phyloP scores from a whole-genome alignment of 2,329 filamentous ascomycete species.

The Talaromyces atroroseus region DNA sequence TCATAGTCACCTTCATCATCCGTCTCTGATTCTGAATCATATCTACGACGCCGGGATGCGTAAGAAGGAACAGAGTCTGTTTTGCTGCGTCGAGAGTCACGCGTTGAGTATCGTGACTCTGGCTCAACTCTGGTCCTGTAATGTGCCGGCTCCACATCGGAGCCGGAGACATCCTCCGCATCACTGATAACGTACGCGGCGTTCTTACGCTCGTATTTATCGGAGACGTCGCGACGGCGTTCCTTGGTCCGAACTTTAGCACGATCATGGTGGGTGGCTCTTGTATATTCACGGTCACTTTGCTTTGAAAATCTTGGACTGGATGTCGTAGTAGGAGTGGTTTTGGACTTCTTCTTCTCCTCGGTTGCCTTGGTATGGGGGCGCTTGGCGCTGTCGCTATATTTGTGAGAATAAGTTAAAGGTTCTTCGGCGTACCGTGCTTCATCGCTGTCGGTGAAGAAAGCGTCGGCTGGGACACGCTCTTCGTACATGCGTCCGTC shows the following conservation, averaged over 20 bases:
- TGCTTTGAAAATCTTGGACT: constrained; percentile 32
- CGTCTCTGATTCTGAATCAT: constrained; percentile 18
- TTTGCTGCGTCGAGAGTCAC: constrained; percentile 18
- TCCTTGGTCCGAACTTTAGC: constrained; percentile 40
- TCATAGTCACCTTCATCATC: constrained; percentile 22
- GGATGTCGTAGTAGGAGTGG: constrained; percentile 22
- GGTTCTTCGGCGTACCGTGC: constrained; percentile 32
- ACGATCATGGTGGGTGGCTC: constrained; percentile 28
- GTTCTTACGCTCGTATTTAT: constrained; percentile 31
- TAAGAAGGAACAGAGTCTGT: constrained; percentile 15
- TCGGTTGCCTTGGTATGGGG: constrained; percentile 27
- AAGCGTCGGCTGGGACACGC: constrained; percentile 32
- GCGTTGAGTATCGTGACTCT: constrained; percentile 19
- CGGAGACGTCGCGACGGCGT: constrained; percentile 35
- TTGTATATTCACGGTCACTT: constrained; percentile 25
- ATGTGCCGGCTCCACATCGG: constrained; percentile 17
- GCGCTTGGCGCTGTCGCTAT: constrained; percentile 32
- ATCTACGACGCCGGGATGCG: constrained; percentile 15
- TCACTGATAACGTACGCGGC: constrained; percentile 21
- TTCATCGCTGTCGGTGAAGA: constrained; percentile 33
- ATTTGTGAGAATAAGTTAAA: constrained; percentile 34
- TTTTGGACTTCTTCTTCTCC: constrained; percentile 35
- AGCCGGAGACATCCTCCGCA: constrained; percentile 33
- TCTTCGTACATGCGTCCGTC: constrained; percentile 42
- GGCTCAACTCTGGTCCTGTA: constrained; percentile 15